A percentile compares a stretch with the other conserved stretches of the same genome.
Evolutionary conservation across 2,329 filamentous ascomycete species (phyloP).

Genomic region (Emmonsiellopsis sp.): DNA sequence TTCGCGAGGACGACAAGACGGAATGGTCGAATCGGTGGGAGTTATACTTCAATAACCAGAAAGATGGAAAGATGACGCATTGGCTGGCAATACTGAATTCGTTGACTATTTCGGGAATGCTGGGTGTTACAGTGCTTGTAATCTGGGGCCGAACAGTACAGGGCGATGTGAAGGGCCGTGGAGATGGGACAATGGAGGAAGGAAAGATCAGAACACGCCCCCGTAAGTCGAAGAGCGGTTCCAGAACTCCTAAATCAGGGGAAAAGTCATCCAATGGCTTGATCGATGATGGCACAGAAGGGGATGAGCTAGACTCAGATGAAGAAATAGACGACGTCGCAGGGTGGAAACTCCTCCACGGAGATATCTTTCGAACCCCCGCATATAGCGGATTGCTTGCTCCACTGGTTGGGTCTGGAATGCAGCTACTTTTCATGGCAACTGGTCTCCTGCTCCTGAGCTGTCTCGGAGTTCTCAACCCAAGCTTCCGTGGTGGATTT

Average conservation of each 20-base stretch:
- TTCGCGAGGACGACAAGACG: slow-evolving; percentile 67
- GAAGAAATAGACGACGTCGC: slow-evolving; percentile 73
- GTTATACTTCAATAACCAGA: slow-evolving; percentile 79
- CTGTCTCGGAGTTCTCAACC: slow-evolving; percentile 69
- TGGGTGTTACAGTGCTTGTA: slow-evolving; percentile 71
- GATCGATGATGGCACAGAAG: slow-evolving; percentile 42
- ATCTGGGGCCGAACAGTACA: slow-evolving; percentile 71
- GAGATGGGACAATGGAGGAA: slow-evolving; percentile 56
- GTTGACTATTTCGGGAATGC: slow-evolving; percentile 67
- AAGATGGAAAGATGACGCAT: slow-evolving; percentile 70
- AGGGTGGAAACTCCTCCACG: slow-evolving; percentile 81
- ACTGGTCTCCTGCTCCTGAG: slow-evolving; percentile 62
- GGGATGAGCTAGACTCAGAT: slow-evolving; percentile 51
- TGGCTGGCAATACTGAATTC: slow-evolving; percentile 87
- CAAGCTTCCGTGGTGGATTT: slow-evolving; percentile 82
- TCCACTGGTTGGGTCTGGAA: slow-evolving; percentile 73
- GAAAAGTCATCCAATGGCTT: slow-evolving; percentile 46
- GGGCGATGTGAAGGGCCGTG: slow-evolving; percentile 67
- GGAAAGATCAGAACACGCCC: slow-evolving; percentile 49
- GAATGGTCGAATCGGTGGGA: slow-evolving; percentile 85
- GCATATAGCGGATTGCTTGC: slow-evolving; percentile 62
- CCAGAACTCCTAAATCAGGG: slow-evolving; percentile 34
- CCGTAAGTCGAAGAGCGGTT: slow-evolving; percentile 34
- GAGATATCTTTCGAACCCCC: slow-evolving; percentile 76
- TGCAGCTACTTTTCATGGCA: slow-evolving; percentile 77